phyloP scores from a whole-genome alignment of 352 stramenopile species.

The Phytopythium boreale region DNA sequence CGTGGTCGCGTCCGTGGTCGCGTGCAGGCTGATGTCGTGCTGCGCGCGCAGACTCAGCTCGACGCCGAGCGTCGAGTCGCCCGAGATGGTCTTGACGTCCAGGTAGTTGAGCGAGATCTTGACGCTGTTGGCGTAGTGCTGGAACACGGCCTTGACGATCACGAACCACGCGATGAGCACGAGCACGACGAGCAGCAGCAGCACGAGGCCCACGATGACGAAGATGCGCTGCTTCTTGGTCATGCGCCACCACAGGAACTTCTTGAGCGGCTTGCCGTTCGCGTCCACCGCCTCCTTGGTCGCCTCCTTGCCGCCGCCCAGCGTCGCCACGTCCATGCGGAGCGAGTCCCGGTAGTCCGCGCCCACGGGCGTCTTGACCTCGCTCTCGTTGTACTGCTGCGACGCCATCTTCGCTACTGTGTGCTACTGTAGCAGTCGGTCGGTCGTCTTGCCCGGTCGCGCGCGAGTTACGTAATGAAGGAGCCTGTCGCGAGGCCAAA shows the following conservation, averaged over 20 bases:
- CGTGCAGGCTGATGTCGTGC: slow-evolving; percentile 37
- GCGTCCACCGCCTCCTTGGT: slow-evolving; percentile 28
- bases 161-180: slow-evolving; percentile 67
- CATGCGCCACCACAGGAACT: slow-evolving; percentile 56
- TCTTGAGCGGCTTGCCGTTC: slow-evolving; percentile 21
- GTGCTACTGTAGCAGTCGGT: neutral
- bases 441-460: neutral
- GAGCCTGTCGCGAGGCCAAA: neutral
- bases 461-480: slow-evolving; percentile 4
- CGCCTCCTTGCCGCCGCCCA: slow-evolving; percentile 22
- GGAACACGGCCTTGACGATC: slow-evolving; percentile 53
- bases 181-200: slow-evolving; percentile 39
- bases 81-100: slow-evolving; percentile 46
- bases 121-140: slow-evolving; percentile 58
- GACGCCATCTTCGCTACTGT: slow-evolving; percentile 1
- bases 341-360: slow-evolving; percentile 9
- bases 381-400: slow-evolving; percentile 9
- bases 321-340: slow-evolving; percentile 3
- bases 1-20: slow-evolving; percentile 49
- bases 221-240: slow-evolving; percentile 49
- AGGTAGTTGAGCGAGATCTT: slow-evolving; percentile 61
- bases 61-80: slow-evolving; percentile 33
- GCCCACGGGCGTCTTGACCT: slow-evolving; percentile 1
- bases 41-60: slow-evolving; percentile 54
- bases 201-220: slow-evolving; percentile 32